Conservation (phyloP, 768 basidiomycete genomes). For the Tubosaeta sp. region DNA sequence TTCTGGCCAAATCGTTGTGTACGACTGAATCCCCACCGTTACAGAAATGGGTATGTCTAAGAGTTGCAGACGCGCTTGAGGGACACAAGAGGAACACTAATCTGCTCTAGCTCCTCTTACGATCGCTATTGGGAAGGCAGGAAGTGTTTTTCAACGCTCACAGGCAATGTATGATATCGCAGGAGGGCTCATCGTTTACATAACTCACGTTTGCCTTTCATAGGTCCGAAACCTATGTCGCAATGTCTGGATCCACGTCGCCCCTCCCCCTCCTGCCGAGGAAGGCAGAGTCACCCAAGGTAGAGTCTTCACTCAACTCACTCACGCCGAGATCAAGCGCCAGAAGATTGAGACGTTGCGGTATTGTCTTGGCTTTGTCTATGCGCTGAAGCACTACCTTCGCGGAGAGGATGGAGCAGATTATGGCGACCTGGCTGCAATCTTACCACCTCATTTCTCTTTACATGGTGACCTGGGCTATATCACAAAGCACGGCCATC, state of each 20-base stretch:
- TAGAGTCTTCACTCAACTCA: slow-evolving; percentile 46
- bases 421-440: slow-evolving; percentile 59
- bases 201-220: background rate
- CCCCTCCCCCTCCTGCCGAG: slow-evolving; percentile 52
- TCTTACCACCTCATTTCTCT: slow-evolving; percentile 61
- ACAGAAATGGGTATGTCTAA: slow-evolving; percentile 59
- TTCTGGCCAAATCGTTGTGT: background rate
- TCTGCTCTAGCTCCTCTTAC: slow-evolving; percentile 62
- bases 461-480: slow-evolving; percentile 44
- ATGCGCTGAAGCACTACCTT: slow-evolving; percentile 75
- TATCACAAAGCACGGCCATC: slow-evolving; percentile 30
- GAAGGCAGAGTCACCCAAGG: slow-evolving; percentile 43
- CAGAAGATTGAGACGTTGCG: slow-evolving; percentile 69
- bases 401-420: slow-evolving; percentile 78
- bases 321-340: slow-evolving; percentile 49
- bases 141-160: slow-evolving; percentile 72
- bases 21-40: background rate
- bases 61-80: background rate
- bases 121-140: slow-evolving; percentile 88
- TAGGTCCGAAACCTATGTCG: slow-evolving; percentile 72
- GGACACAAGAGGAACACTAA: background rate
- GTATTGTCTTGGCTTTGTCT: slow-evolving; percentile 65
- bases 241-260: slow-evolving; percentile 74
- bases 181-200: background rate
- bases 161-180: slow-evolving; percentile 47